Conservation (phyloP, 768 basidiomycete genomes). For the Trichaptum fuscoviolaceum region DNA sequence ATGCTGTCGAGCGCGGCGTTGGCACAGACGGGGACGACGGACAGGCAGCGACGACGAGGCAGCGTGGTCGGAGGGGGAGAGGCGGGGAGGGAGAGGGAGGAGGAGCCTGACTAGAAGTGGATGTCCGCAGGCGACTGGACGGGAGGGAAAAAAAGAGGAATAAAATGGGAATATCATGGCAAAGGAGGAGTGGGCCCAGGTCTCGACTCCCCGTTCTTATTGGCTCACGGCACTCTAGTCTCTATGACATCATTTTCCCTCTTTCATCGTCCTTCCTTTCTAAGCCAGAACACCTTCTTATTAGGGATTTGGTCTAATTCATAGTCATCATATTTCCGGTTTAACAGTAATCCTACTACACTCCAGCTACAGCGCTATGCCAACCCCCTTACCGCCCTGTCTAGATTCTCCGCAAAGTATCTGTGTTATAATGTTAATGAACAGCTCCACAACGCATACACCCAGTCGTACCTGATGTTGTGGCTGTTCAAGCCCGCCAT, state of each 20-base stretch:
- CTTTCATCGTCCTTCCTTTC: not conserved
- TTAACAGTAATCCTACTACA: not conserved
- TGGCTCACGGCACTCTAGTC: not conserved
- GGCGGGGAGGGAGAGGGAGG: slow-evolving; percentile 9
- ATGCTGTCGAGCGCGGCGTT: not conserved
- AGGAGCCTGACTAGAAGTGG: slow-evolving; percentile 13
- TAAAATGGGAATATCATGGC: slow-evolving; percentile 14
- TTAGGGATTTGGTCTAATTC: too few species aligned
- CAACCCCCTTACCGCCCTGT: slow-evolving; percentile 56
- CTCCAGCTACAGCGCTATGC: slow-evolving; percentile 18
- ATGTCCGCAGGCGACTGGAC: not conserved
- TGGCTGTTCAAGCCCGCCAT: slow-evolving; percentile 87
- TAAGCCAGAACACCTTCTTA: too few species aligned
- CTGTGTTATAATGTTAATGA: not conserved
- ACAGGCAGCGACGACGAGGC: slow-evolving; percentile 19
- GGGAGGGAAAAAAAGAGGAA: slow-evolving; percentile 1
- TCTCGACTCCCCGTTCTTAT: not conserved
- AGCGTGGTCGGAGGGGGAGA: slow-evolving; percentile 13
- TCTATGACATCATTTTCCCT: not conserved
- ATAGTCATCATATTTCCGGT: not conserved
- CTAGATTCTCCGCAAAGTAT: slow-evolving; percentile 68
- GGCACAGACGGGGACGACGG: slow-evolving; percentile 11
- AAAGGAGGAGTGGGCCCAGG: slow-evolving; percentile 14
- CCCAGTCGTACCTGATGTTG: slow-evolving; percentile 44
- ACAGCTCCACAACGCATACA: not conserved